Evolutionary conservation across 2,329 filamentous ascomycete genomes (phyloP).

Genomic region (Huntiella decipiens): DNA sequence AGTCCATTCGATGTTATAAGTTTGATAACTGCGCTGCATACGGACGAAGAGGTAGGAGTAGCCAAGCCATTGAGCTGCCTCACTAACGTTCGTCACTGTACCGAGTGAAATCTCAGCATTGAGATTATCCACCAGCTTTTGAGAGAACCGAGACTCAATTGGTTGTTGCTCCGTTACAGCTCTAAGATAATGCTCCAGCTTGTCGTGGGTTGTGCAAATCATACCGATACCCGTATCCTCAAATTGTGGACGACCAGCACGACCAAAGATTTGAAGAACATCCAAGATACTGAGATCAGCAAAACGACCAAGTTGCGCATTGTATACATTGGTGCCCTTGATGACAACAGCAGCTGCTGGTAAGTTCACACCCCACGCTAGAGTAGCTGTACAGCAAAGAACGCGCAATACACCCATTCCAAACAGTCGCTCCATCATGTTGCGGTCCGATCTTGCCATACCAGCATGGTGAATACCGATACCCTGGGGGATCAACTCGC

Average conservation of each 20-base stretch:
- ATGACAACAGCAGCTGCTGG: constrained; percentile 93
- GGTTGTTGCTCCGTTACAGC: constrained; percentile 92
- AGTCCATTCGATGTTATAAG: constrained; percentile 88
- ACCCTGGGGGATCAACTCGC: constrained; percentile 77
- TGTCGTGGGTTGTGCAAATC: constrained; percentile 93
- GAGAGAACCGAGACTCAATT: constrained; percentile 91
- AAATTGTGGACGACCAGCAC: constrained; percentile 92
- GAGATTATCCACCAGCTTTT: constrained; percentile 85
- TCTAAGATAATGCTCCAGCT: constrained; percentile 72
- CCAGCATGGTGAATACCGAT: constrained; percentile 93
- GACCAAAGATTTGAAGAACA: constrained; percentile 94
- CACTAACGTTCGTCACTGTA: constrained; percentile 82
- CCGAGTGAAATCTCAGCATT: constrained; percentile 89
- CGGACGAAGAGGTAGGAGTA: constrained; percentile 96
- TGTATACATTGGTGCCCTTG: constrained; percentile 95
- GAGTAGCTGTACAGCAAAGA: constrained; percentile 90
- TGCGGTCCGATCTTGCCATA: constrained; percentile 85
- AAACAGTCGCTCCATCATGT: constrained; percentile 88
- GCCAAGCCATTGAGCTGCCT: constrained; percentile 92
- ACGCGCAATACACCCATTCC: constrained; percentile 85
- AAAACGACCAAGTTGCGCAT: constrained; percentile 88
- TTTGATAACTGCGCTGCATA: constrained; percentile 79
- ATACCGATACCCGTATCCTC: constrained; percentile 96
- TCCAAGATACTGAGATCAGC: constrained; percentile 91
- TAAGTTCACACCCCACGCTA: constrained; percentile 97